These are phyloP conservation scores for Medicago ruthenica DNA, from an alignment of 306 rosid genomes.

Conservation along the genomic window DNA sequence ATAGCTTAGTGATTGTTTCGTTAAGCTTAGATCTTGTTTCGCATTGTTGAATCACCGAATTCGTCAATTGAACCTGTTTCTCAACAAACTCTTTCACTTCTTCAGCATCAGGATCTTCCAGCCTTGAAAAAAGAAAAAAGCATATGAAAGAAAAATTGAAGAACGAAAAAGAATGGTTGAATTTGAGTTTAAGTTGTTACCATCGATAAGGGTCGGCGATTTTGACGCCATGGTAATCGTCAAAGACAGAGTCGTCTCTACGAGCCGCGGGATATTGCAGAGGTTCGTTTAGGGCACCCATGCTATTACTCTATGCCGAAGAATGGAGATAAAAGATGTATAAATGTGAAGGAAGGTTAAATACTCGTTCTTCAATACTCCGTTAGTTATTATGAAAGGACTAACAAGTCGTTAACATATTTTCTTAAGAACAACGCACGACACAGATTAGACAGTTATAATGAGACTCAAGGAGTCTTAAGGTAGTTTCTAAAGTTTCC, in stretches of 20 bases:
- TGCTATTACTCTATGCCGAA: slow-evolving; percentile 17
- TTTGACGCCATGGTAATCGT: slow-evolving; percentile 79
- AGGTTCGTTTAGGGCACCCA: slow-evolving; percentile 55
- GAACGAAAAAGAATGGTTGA: not conserved
- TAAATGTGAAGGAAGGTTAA: not conserved
- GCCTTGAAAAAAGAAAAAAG: slow-evolving; percentile 51
- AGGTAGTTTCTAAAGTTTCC: too few species aligned
- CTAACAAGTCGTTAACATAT: too few species aligned
- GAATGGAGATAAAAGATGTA: not conserved
- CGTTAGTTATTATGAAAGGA: too few species aligned
- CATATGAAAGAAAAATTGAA: not conserved
- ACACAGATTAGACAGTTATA: too few species aligned
- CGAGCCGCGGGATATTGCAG: slow-evolving; percentile 69
- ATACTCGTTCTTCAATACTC: too few species aligned
- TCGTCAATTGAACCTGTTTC: slow-evolving; percentile 76
- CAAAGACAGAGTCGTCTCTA: slow-evolving; percentile 77
- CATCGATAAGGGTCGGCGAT: slow-evolving; percentile 89
- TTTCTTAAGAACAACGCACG: too few species aligned
- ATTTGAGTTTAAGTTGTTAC: slow-evolving; percentile 41
- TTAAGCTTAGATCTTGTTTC: slow-evolving; percentile 71
- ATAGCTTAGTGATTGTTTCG: slow-evolving; percentile 71
- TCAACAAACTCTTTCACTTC: slow-evolving; percentile 84
- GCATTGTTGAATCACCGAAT: slow-evolving; percentile 70
- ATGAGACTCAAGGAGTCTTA: too few species aligned
- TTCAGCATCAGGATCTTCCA: slow-evolving; percentile 91